Conservation (phyloP, 371 early-diverging fungal species). For the Haplosporangium sp. region DNA sequence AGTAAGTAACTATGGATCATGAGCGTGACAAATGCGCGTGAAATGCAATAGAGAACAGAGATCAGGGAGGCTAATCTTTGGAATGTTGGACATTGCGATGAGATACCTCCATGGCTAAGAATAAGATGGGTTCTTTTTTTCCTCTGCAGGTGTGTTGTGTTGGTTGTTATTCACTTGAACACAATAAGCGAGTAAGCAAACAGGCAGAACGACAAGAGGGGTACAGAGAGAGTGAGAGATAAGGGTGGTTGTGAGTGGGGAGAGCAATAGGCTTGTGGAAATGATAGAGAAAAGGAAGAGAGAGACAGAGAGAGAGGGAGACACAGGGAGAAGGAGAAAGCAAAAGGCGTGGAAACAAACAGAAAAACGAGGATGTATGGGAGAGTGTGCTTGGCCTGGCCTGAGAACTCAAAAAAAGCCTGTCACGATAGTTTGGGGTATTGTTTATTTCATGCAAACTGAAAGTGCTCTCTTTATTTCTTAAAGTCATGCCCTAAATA, state of each 20-base stretch:
- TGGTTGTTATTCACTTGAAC: background rate
- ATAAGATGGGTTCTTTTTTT: slow-evolving; percentile 12
- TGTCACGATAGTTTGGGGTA: background rate
- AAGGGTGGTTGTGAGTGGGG: background rate
- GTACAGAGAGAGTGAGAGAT: background rate
- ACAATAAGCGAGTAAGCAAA: background rate
- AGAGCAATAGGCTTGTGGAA: slow-evolving; percentile 4
- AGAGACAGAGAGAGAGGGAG: background rate
- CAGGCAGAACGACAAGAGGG: too few species aligned
- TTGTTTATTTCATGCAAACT: background rate
- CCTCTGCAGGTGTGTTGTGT: background rate
- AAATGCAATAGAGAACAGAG: background rate
- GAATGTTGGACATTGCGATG: background rate
- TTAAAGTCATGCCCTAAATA: too few species aligned
- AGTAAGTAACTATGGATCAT: too few species aligned
- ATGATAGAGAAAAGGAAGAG: background rate
- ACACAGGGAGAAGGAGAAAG: background rate
- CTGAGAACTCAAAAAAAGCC: background rate
- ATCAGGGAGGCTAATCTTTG: too few species aligned
- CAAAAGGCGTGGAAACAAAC: slow-evolving; percentile 1
- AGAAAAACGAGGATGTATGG: background rate
- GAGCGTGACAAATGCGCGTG: background rate
- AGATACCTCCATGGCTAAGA: slow-evolving; percentile 22
- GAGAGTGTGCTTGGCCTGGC: background rate
- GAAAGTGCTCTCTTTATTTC: too few species aligned